Conservation (phyloP, 2,329 filamentous ascomycete genomes). For the Diaporthe helianthi region DNA sequence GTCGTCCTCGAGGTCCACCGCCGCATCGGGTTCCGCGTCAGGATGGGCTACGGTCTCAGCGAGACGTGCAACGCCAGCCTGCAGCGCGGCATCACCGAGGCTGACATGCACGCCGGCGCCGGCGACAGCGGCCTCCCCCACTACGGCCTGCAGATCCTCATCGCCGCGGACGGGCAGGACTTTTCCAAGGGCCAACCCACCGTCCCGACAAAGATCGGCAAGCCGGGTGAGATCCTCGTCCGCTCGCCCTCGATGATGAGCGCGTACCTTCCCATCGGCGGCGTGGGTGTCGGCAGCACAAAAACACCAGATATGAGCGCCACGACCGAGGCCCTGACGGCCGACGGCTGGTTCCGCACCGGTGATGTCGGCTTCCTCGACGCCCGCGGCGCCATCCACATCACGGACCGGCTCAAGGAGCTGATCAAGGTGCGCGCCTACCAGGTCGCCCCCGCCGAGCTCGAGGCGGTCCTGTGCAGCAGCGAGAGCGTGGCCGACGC, state of each 20-base stretch:
- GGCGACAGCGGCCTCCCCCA: conserved; percentile 73
- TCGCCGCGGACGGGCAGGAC: conserved; percentile 58
- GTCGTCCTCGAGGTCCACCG: conserved; percentile 67
- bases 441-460: conserved; percentile 52
- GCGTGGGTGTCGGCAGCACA: conserved; percentile 37
- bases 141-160: conserved; percentile 70
- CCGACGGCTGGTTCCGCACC: conserved; percentile 74
- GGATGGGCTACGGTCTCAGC: conserved; percentile 78
- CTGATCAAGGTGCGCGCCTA: conserved; percentile 54
- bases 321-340: conserved; percentile 48
- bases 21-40: conserved; percentile 56
- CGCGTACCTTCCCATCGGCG: conserved; percentile 70
- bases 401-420: conserved; percentile 77
- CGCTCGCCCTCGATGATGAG: conserved; percentile 70
- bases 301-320: conserved; percentile 45
- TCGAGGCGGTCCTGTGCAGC: conserved; percentile 47
- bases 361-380: conserved; percentile 72
- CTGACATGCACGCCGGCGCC: conserved; percentile 51
- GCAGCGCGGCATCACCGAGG: conserved; percentile 61
- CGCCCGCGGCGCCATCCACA: conserved; percentile 62
- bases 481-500: conserved; percentile 52
- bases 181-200: conserved; percentile 42
- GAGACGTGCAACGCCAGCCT: conserved; percentile 72
- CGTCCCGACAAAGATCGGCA: conserved; percentile 50
- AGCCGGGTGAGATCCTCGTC: conserved; percentile 71